Base-by-base conservation (phyloP, 1,139 yeast species). In the Zygosaccharomyces sapae region DNA sequence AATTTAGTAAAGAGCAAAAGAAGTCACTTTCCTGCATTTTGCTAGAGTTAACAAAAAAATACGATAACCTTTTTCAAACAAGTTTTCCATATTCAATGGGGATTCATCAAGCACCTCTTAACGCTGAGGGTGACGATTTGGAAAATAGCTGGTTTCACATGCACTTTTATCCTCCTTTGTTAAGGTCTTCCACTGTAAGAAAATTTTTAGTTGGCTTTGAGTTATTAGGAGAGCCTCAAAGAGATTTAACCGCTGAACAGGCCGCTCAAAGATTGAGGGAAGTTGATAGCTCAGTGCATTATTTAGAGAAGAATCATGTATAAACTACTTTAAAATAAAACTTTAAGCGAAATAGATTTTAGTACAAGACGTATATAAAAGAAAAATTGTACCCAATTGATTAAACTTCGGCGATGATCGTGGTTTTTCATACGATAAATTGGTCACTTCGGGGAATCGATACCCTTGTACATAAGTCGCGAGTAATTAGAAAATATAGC, bases 41-140 rank as follows among this genome's bases (percentile, higher is more conserved):
- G 53, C 75, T 77, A 56, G 62, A 63, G 22, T 70, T 83, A 49
- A 83, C 92, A 3, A 75, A 75, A 38, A 80, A 81, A 55, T 84
- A 84, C 66, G 92, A 84, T 67, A 84, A 84, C 62, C 70, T 84
- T 49, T 84, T 84, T 65, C 71, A 75, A 62, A 79, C 86, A 4
- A 77, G 80, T 38, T 84, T 84, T 72, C 90, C 92, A 1, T 84
- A 84, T 66, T 82, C 89, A 0, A 83, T 84, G 90, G 92, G 92
- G 18, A 69, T 84, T 20, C 92, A 84, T 65, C 92, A 84, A 65
- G 83, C 86, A 8, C 84, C 83, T 39, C 69, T 80, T 57, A 65
- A 61, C 47, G 70, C 71, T 25, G 66, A 73, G 22, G 60, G 69
- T 20, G 69, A 70, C 9, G 71, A 67, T 25, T 69, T 69, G 38